Conservation (phyloP, 768 basidiomycete genomes). For the Lentinula aciculospora region DNA sequence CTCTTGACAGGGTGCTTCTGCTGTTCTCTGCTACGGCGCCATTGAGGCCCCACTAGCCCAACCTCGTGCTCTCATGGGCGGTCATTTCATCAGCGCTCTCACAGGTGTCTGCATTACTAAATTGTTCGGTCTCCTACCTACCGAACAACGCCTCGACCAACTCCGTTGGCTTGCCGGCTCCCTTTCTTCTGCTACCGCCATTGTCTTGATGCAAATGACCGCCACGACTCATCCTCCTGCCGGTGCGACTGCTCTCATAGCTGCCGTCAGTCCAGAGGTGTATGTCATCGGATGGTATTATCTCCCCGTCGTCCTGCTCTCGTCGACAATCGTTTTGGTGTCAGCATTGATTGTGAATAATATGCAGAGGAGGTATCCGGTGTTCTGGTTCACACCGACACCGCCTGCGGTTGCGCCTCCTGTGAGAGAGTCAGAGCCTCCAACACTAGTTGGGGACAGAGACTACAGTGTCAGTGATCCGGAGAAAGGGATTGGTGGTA, state of each 20-base stretch:
- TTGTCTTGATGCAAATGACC: conserved; percentile 46
- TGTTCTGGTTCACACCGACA: conserved; percentile 34
- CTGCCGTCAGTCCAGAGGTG: conserved; percentile 35
- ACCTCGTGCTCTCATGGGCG: conserved; percentile 44
- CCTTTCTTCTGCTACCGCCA: conserved; percentile 33
- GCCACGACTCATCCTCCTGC: conserved; percentile 27
- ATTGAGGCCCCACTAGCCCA: conserved; percentile 50
- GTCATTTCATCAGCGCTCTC: conserved; percentile 46
- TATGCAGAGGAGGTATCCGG: conserved; percentile 43
- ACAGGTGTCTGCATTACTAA: conserved; percentile 47
- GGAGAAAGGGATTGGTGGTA: conserved; percentile 9
- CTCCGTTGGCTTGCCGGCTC: conserved; percentile 45
- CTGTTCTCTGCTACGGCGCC: conserved; percentile 48
- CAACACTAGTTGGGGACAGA: conserved; percentile 1
- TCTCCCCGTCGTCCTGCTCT: conserved; percentile 45
- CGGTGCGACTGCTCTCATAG: conserved; percentile 51
- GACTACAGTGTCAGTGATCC: conserved; percentile 11
- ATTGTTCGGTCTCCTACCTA: conserved; percentile 39
- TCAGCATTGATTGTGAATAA: conserved; percentile 46
- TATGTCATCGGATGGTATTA: conserved; percentile 47
- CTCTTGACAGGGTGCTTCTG: conserved; percentile 41
- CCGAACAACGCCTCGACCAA: conserved; percentile 34
- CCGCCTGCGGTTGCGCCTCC: not conserved
- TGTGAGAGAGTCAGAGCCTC: not conserved
- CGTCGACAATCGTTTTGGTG: conserved; percentile 34